These are phyloP conservation scores for Camellia japonica DNA, from an alignment of 148 eudicot species.

Conservation along the genomic window DNA sequence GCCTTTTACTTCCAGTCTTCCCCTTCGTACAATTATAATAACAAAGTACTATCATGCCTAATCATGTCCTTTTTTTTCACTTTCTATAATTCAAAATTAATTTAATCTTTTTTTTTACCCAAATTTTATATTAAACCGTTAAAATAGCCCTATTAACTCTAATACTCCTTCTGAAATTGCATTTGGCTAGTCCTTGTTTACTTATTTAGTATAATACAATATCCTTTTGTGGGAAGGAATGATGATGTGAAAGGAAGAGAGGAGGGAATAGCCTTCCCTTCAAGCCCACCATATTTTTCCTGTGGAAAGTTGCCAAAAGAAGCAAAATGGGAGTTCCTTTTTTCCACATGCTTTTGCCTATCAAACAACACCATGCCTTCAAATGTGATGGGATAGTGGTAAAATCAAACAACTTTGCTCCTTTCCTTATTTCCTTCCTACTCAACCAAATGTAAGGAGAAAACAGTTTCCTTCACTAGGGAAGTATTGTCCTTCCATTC, in stretches of 20 bases:
- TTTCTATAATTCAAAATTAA: too few relatives aligned
- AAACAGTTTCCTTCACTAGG: not conserved
- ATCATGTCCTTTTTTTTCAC: not conserved
- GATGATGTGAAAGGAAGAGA: not conserved
- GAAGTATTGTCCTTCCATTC: not conserved
- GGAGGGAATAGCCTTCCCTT: not conserved
- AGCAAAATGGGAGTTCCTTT: too few relatives aligned
- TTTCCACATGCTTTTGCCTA: too few relatives aligned
- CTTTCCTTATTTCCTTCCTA: not conserved
- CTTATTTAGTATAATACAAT: not conserved
- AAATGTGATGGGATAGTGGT: too few relatives aligned
- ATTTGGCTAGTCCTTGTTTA: too few relatives aligned
- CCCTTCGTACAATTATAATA: not conserved
- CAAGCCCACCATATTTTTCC: not conserved
- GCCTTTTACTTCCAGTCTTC: not conserved
- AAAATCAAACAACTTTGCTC: too few relatives aligned
- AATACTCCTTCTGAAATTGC: too few relatives aligned
- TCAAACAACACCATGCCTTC: too few relatives aligned
- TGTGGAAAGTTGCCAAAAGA: not conserved
- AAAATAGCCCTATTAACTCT: not conserved
- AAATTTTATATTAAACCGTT: not conserved
- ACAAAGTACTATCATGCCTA: not conserved
- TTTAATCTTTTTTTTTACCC: not conserved
- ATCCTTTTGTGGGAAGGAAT: not conserved
- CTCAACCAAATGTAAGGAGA: not conserved